Evolutionary conservation across 768 basidiomycete species (phyloP).

Genomic region (Lentinula raphanica): DNA sequence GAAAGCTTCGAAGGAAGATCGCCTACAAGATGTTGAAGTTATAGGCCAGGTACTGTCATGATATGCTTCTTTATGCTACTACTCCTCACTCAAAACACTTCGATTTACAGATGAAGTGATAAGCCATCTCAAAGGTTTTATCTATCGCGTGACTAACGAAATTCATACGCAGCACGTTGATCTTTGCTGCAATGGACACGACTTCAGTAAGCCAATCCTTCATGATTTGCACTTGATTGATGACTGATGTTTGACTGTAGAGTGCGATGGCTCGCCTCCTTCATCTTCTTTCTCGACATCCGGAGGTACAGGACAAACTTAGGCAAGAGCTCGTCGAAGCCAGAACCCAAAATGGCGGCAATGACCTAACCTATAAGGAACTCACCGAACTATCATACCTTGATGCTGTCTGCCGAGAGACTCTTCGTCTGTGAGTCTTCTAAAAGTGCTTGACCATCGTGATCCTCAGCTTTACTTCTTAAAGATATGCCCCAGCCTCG

Average conservation of each 20-base stretch:
- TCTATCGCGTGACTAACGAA: too few relatives aligned
- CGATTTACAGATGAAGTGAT: slow-evolving; percentile 1
- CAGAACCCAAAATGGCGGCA: slow-evolving; percentile 12
- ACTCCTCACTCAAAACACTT: too few relatives aligned
- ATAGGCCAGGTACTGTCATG: slow-evolving; percentile 24
- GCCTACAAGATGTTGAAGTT: slow-evolving; percentile 28
- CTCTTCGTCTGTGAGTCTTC: slow-evolving; percentile 30
- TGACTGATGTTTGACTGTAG: too few relatives aligned
- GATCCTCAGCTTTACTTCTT: not conserved
- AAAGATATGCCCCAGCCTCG: slow-evolving; percentile 25
- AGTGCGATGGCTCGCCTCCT: slow-evolving; percentile 29
- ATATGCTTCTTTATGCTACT: not conserved
- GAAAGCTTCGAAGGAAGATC: slow-evolving; percentile 22
- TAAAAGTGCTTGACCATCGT: too few relatives aligned
- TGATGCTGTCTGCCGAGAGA: slow-evolving; percentile 36
- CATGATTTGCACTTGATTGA: not conserved
- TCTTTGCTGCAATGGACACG: slow-evolving; percentile 40
- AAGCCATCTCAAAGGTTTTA: too few relatives aligned
- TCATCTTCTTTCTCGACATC: slow-evolving; percentile 26
- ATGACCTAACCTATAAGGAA: slow-evolving; percentile 30
- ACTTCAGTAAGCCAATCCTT: slow-evolving; percentile 25
- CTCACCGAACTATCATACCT: slow-evolving; percentile 31
- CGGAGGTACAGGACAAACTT: slow-evolving; percentile 32
- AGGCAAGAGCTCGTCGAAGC: slow-evolving; percentile 30
- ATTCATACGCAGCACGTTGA: slow-evolving; percentile 26